Evolutionary conservation across 306 rosid genomes (phyloP).

Genomic region (Hippophae tibetana): DNA sequence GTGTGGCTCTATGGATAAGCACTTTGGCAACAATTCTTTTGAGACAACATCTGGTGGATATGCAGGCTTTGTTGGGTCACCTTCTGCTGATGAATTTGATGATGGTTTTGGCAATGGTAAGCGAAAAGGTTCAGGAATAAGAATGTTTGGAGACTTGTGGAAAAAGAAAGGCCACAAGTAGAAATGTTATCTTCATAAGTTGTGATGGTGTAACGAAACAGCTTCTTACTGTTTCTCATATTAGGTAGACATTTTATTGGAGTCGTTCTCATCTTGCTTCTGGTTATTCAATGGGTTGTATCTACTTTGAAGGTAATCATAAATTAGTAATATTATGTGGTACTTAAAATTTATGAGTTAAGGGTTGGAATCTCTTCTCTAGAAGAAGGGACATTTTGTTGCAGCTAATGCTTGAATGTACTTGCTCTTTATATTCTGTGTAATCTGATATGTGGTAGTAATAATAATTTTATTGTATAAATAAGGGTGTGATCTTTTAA

Average conservation of each 20-base stretch:
- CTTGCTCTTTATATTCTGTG: background rate
- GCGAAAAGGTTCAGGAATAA: conserved; percentile 70
- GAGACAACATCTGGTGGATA: conserved; percentile 56
- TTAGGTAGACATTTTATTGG: conserved; percentile 6
- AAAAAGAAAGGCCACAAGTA: conserved; percentile 67
- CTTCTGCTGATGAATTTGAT: conserved; percentile 45
- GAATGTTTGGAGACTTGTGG: conserved; percentile 82
- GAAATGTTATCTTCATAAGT: background rate
- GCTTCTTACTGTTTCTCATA: conserved; percentile 43
- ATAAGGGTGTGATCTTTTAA: too few species aligned
- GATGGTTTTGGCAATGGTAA: conserved; percentile 61
- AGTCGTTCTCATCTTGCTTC: background rate
- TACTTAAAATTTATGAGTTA: background rate
- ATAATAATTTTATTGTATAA: background rate
- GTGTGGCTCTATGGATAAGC: conserved; percentile 85
- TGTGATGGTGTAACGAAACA: conserved; percentile 27
- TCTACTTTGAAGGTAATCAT: background rate
- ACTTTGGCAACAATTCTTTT: conserved; percentile 39
- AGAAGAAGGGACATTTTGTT: conserved; percentile 12
- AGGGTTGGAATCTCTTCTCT: background rate
- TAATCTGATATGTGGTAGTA: background rate
- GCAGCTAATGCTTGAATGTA: background rate
- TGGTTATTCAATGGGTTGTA: conserved; percentile 7
- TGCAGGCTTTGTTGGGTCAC: conserved; percentile 60
- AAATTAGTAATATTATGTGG: background rate